These are phyloP conservation scores for Venturia pyrina DNA, from an alignment of 2,329 filamentous ascomycete species.

Conservation along the genomic window DNA sequence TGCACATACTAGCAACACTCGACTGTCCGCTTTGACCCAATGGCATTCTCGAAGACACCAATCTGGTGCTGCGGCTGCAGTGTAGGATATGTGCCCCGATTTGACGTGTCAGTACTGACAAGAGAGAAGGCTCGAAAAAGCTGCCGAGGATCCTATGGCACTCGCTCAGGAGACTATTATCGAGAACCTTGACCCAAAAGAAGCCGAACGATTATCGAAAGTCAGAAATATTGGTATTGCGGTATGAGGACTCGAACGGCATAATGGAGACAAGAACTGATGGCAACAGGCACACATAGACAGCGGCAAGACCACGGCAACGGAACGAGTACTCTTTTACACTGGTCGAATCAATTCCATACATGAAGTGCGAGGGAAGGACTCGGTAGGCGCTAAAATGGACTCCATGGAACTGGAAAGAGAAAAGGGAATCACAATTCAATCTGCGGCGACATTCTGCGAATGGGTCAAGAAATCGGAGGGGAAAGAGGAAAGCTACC, in stretches of 20 bases:
- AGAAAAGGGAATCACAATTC: constrained; percentile 98
- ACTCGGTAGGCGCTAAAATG: constrained; percentile 97
- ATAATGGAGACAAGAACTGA: background rate
- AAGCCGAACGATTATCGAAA: constrained; percentile 65
- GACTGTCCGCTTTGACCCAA: constrained; percentile 7
- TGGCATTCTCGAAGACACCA: constrained; percentile 18
- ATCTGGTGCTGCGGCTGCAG: constrained; percentile 19
- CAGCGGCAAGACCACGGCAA: constrained; percentile 94
- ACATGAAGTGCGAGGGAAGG: constrained; percentile 91
- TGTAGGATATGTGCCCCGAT: constrained; percentile 15
- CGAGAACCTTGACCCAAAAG: constrained; percentile 69
- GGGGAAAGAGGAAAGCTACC: constrained; percentile 80
- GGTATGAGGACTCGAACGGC: constrained; percentile 38
- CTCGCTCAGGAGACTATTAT: constrained; percentile 58
- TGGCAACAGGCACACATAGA: constrained; percentile 77
- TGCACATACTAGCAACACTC: background rate
- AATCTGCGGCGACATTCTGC: constrained; percentile 94
- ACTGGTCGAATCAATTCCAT: constrained; percentile 94
- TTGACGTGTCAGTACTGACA: background rate
- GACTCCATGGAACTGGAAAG: constrained; percentile 98
- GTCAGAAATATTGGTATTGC: constrained; percentile 98
- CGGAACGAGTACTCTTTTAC: constrained; percentile 95
- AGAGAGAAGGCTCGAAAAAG: constrained; percentile 36
- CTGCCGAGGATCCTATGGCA: constrained; percentile 44
- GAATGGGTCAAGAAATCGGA: constrained; percentile 83